Evolutionary conservation across 371 early-diverging fungal genomes (phyloP), one percentile per base, ranked within the genome.

Genomic region (Zopfochytrium polystomum): DNA sequence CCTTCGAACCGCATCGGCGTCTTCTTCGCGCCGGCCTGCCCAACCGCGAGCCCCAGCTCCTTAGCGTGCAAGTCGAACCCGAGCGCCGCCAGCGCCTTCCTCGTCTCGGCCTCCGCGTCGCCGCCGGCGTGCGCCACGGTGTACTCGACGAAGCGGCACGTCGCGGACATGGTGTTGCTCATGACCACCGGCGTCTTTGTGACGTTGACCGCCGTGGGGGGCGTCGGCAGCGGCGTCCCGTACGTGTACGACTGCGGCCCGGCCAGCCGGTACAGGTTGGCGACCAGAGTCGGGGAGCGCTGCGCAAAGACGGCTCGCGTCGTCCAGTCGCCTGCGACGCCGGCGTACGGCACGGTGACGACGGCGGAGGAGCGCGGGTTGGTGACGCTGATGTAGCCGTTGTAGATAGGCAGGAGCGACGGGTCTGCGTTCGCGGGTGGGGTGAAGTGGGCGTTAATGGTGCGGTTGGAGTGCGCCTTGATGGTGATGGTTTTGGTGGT

Each of bases 331-430:
- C 60, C 64, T 13, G 45, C 27, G 20, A 68, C 47, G n/a, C 68
- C 68, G 25, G 64, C 68, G 25, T 60, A 68, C 2, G 68, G 68
- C 34, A 68, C 61, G 0, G 52, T 35, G 18, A 51, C 38, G 23
- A 62, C 20, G 30, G 45, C n/a, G 23, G 18, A 3, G 33, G 26
- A 42, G 20, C 20, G 29, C 20, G 1, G 20, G 42, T 26, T 22
- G 42, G 22, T 13, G 18, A 68, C 29, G 20, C 22, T 51, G 38
- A 68, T 50, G 56, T 55, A 68, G 9, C 68, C 68, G 25, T 60
- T 44, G 57, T 60, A 68, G 44, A 68, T 52, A 20, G 68, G 64
- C 43, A 56, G 52, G 29, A 38, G 15, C 7, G 59, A 7, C 18
- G 18, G 15, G 35, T 47, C 55, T 20, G 30, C 44, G 13, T 23